A percentile compares a stretch with the other conserved stretches of the same genome.
Conservation (phyloP, 2,329 filamentous ascomycete genomes). For the Fusarium sp. region DNA sequence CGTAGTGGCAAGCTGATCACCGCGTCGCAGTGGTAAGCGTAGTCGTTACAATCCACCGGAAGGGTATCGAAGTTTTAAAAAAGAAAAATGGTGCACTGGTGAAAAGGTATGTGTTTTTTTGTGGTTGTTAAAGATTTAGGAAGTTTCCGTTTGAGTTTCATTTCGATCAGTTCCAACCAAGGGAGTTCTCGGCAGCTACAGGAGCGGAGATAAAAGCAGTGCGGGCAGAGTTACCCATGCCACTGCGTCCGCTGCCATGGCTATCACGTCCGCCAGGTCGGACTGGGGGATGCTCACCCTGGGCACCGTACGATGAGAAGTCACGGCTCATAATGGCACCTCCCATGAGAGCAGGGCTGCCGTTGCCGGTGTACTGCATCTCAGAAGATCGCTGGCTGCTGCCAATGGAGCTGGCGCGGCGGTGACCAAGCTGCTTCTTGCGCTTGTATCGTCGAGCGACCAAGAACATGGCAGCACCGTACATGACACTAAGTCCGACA, state of each 20-base stretch:
- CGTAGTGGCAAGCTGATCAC: conserved; percentile 29
- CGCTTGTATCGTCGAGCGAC: conserved; percentile 91
- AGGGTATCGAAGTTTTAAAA: conserved; percentile 53
- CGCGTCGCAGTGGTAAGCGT: conserved; percentile 40
- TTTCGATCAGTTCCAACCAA: conserved; percentile 85
- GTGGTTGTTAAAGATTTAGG: conserved; percentile 25
- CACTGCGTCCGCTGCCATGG: conserved; percentile 73
- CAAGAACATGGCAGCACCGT: conserved; percentile 94
- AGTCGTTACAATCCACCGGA: conserved; percentile 48
- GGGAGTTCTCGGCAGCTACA: conserved; percentile 91
- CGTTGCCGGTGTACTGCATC: conserved; percentile 63
- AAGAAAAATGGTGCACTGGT: conserved; percentile 43
- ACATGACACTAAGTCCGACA: conserved; percentile 83
- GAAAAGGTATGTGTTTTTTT: conserved; percentile 38
- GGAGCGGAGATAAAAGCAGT: conserved; percentile 84
- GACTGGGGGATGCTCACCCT: conserved; percentile 37
- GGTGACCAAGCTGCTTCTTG: conserved; percentile 81
- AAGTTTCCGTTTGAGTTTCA: conserved; percentile 27
- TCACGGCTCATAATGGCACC: conserved; percentile 72
- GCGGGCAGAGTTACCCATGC: conserved; percentile 65
- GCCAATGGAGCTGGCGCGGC: conserved; percentile 79
- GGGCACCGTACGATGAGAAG: conserved; percentile 66
- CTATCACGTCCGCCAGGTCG: conserved; percentile 63
- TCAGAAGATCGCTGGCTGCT: conserved; percentile 61
- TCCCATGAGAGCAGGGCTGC: conserved; percentile 76